Percentiles rank a stretch among this genome's conserved stretches.
These are phyloP conservation scores for Zopfia rhizophila DNA, from an alignment of 2,329 filamentous ascomycete species.

Conservation along the genomic window DNA sequence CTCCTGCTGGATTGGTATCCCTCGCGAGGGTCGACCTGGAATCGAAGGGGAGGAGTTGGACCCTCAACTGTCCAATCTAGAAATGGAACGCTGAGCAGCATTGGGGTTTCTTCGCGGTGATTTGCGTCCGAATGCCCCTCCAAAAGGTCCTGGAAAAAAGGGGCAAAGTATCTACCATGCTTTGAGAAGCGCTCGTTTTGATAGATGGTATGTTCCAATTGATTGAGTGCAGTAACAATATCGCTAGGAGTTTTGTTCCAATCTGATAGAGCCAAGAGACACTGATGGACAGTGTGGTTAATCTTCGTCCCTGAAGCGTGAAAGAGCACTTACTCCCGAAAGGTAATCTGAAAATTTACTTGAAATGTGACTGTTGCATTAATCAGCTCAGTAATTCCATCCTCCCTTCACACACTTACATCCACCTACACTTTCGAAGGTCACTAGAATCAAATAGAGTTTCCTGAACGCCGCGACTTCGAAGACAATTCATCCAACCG, in stretches of 20 bases:
- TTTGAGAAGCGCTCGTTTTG: conserved; percentile 56
- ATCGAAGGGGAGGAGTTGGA: conserved; percentile 50
- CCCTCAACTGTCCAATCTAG: conserved; percentile 56
- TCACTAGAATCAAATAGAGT: conserved; percentile 37
- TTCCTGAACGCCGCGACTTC: conserved; percentile 45
- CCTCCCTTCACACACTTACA: conserved; percentile 30
- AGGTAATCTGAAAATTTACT: conserved; percentile 55
- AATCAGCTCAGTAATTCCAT: conserved; percentile 10
- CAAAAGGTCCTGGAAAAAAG: conserved; percentile 50
- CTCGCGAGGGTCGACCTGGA: conserved; percentile 55
- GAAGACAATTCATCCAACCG: conserved; percentile 55
- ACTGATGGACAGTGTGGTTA: conserved; percentile 21
- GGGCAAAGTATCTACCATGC: conserved; percentile 56
- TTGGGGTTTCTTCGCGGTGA: conserved; percentile 34
- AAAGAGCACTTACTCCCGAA: conserved; percentile 31
- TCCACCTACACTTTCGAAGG: conserved; percentile 52
- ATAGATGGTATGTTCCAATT: conserved; percentile 50
- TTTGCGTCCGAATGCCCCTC: conserved; percentile 20
- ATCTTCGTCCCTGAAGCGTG: background rate
- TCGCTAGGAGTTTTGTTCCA: conserved; percentile 35
- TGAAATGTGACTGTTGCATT: conserved; percentile 47
- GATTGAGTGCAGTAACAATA: conserved; percentile 34
- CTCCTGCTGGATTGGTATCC: conserved; percentile 52
- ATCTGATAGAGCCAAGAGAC: conserved; percentile 43
- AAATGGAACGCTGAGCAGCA: conserved; percentile 55